Conservation (phyloP, 768 basidiomycete species). For the Phylloporus arenicola region DNA sequence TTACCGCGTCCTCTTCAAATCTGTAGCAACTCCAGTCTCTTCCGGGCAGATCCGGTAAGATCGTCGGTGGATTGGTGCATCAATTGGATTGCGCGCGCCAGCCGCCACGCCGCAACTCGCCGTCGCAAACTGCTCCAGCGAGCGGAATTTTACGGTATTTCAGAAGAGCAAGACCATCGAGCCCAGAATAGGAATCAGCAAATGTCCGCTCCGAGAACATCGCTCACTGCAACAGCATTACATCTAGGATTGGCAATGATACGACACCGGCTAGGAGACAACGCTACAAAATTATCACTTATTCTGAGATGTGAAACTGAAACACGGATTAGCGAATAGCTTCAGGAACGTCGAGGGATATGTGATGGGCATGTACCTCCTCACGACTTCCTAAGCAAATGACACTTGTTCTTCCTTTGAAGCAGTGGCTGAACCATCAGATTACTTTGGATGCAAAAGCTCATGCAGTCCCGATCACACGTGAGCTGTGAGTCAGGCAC, state of each 20-base stretch:
- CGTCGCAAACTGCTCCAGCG: neutral
- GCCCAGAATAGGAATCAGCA: neutral
- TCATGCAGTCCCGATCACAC: neutral
- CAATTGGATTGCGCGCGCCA: neutral
- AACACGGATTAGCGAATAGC: too few relatives aligned
- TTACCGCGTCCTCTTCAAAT: too few relatives aligned
- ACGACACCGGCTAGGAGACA: too few relatives aligned
- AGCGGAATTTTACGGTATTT: neutral
- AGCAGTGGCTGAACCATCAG: neutral
- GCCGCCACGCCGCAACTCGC: neutral
- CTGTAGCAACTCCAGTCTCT: neutral
- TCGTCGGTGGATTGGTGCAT: too few relatives aligned
- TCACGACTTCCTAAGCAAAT: too few relatives aligned
- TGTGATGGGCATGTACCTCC: too few relatives aligned
- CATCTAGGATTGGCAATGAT: too few relatives aligned
- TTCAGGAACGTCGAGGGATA: too few relatives aligned
- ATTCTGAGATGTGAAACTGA: too few relatives aligned
- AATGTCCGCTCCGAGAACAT: neutral
- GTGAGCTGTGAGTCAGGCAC: neutral
- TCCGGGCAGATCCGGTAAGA: neutral
- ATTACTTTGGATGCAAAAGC: neutral
- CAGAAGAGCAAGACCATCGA: neutral
- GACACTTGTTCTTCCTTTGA: neutral
- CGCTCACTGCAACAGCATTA: neutral
- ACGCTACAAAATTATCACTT: too few relatives aligned